Percentiles rank a stretch among this genome's conserved stretches.
Evolutionary conservation across 441 rosid genomes (phyloP).

Genomic region (Theobroma grandiflorum): DNA sequence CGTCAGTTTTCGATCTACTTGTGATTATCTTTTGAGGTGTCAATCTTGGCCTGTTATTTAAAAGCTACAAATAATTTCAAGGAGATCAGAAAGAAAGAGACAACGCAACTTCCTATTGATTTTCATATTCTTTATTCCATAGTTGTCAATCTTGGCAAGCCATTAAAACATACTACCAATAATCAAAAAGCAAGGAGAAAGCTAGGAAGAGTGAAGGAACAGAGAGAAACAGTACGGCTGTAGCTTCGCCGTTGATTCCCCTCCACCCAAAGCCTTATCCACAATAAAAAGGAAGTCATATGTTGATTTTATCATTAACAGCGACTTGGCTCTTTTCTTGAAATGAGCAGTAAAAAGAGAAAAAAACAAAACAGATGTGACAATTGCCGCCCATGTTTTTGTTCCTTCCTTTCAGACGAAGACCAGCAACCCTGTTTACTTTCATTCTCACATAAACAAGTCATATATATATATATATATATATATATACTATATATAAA

Average conservation of each 20-base stretch:
- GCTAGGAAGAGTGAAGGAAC: neutral
- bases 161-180: neutral
- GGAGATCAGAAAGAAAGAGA: neutral
- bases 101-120: neutral
- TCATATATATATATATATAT: no score
- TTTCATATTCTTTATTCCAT: neutral
- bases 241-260: neutral
- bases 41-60: neutral
- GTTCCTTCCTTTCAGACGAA: neutral
- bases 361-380: neutral
- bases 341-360: neutral
- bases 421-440: no score
- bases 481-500: no score
- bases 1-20: no score
- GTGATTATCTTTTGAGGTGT: no score
- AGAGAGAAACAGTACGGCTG: neutral
- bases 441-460: no score
- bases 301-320: neutral
- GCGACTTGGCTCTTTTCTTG: no score
- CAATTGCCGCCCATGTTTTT: neutral
- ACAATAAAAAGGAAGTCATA: no score
- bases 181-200: neutral
- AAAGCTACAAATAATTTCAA: neutral
- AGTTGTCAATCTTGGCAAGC: neutral
- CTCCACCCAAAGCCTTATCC: neutral